Conservation (phyloP, 345 rosid species). For the Eucalyptus pauciflora region DNA sequence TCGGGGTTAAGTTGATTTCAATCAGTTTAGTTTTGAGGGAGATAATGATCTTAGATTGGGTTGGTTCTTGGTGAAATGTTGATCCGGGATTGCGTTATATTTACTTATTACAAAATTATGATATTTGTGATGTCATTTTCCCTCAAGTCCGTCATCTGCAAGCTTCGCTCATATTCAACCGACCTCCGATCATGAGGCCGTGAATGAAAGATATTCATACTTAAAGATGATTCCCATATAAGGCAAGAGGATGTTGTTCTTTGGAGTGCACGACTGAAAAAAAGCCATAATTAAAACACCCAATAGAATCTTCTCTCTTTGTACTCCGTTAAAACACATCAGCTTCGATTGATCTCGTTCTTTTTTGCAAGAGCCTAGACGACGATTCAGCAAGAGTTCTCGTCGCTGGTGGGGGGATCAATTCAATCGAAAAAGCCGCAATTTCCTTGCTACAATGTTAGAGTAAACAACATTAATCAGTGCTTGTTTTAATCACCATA, state of each 20-base stretch:
- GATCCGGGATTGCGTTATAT: accelerated
- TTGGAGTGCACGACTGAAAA: neutral
- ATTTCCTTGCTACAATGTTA: no score
- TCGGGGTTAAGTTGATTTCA: no score
- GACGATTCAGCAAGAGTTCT: neutral
- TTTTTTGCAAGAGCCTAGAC: accelerated
- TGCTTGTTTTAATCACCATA: neutral
- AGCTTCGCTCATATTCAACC: neutral
- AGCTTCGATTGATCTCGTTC: neutral
- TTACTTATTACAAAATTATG: no score
- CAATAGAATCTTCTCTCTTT: neutral
- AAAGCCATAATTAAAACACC: neutral
- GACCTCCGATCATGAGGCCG: neutral
- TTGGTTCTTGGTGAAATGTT: neutral
- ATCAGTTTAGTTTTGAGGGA: neutral
- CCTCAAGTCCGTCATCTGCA: neutral
- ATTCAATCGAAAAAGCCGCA: no score
- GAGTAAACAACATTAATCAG: no score
- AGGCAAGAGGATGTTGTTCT: neutral
- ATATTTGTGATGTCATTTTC: no score
- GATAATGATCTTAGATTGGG: neutral
- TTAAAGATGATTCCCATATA: neutral
- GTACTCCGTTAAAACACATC: neutral
- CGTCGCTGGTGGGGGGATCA: neutral
- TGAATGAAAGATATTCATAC: neutral